Percentiles rank a stretch among this genome's conserved stretches.
These are phyloP conservation scores for Neospora caninum DNA, from an alignment of 169 alveolate genomes.

Conservation along the genomic window DNA sequence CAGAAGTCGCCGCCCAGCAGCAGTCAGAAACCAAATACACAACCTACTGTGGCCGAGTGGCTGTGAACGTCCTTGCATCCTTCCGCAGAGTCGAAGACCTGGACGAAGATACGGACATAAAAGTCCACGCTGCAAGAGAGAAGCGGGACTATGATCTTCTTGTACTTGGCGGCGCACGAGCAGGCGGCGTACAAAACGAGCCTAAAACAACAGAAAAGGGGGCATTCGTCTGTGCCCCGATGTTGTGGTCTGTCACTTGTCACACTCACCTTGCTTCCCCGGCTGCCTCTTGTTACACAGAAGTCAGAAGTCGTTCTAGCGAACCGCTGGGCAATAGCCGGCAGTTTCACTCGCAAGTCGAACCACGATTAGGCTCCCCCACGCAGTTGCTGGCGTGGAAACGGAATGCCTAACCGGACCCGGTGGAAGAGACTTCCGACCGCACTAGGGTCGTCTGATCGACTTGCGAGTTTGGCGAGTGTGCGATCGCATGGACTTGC, in stretches of 20 bases:
- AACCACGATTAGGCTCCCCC: too few relatives aligned
- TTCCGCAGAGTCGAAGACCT: constrained; percentile 63
- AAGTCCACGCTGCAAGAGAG: constrained; percentile 89
- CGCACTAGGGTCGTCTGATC: too few relatives aligned
- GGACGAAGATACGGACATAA: constrained; percentile 83
- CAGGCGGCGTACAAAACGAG: constrained; percentile 61
- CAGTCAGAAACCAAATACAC: background rate
- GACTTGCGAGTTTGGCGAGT: too few relatives aligned
- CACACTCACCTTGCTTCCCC: background rate
- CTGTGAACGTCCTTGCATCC: constrained; percentile 68
- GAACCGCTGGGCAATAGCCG: background rate
- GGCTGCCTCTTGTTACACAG: background rate
- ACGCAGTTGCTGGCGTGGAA: too few relatives aligned
- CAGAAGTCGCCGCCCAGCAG: too few relatives aligned
- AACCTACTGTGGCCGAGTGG: constrained; percentile 55
- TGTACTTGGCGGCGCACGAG: constrained; percentile 66
- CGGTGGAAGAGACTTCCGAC: too few relatives aligned
- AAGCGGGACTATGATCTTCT: constrained; percentile 87
- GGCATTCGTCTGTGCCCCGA: background rate
- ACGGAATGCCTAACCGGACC: too few relatives aligned
- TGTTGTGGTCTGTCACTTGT: too few relatives aligned
- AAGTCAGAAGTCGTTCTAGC: background rate
- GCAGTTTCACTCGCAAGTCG: background rate
- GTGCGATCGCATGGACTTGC: too few relatives aligned
- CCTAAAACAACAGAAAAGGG: constrained; percentile 12